Percentiles rank a stretch among this genome's conserved stretches.
These are phyloP conservation scores for Cardiospermum halicacabum DNA, from an alignment of 345 rosid species.

Conservation along the genomic window DNA sequence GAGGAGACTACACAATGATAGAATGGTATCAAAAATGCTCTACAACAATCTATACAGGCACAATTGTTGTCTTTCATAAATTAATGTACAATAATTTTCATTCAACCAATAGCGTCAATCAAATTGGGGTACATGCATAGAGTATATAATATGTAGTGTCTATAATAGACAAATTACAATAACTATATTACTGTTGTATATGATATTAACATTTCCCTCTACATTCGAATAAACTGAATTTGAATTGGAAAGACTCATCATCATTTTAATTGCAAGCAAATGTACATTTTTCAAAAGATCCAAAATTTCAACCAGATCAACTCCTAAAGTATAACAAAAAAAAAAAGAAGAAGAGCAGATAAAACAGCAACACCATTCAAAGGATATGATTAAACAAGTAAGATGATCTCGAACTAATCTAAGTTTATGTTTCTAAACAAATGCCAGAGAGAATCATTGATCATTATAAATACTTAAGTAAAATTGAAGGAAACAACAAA, in stretches of 20 bases:
- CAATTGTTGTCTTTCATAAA: not conserved
- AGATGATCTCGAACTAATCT: not conserved
- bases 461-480: not conserved
- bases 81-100: not conserved
- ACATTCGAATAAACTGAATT: not conserved
- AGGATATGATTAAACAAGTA: not conserved
- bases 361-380: not conserved
- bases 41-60: not conserved
- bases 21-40: not conserved
- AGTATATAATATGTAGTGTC: too few species aligned
- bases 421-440: not conserved
- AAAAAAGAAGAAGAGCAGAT: not conserved
- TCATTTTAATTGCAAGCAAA: not conserved
- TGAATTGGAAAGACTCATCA: not conserved
- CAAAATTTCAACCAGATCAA: not conserved
- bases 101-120: not conserved
- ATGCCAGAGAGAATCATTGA: not conserved
- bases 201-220: not conserved
- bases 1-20: not conserved
- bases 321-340: not conserved
- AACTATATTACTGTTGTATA: too few species aligned
- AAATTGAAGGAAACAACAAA: not conserved
- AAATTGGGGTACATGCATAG: too few species aligned
- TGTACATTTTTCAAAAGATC: not conserved
- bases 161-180: not conserved